Evolutionary conservation across 768 basidiomycete genomes (phyloP).

Genomic region (Asterophora lycoperdoides): DNA sequence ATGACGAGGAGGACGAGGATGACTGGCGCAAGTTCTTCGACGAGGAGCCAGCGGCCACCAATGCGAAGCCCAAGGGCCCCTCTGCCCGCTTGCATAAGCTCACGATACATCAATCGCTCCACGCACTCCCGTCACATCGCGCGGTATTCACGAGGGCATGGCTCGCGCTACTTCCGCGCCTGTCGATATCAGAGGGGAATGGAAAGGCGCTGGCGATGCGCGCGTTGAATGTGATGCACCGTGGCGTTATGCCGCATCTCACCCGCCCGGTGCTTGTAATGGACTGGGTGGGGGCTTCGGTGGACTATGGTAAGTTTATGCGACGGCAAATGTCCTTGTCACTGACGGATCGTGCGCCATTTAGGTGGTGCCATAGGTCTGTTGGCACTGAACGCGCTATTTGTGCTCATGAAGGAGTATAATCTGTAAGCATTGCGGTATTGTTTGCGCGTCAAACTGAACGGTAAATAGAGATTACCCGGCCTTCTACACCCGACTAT

Average conservation of each 20-base stretch:
- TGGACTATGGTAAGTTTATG: constrained; percentile 63
- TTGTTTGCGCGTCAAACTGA: background rate
- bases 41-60: constrained; percentile 40
- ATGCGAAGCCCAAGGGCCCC: constrained; percentile 31
- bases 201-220: constrained; percentile 45
- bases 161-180: constrained; percentile 63
- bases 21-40: constrained; percentile 89
- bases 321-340: background rate
- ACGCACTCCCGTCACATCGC: constrained; percentile 71
- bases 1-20: constrained; percentile 37
- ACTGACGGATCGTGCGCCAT: background rate
- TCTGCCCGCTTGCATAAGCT: constrained; percentile 55
- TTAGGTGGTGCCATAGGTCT: constrained; percentile 81
- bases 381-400: constrained; percentile 87
- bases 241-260: constrained; percentile 77
- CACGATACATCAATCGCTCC: constrained; percentile 73
- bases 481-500: constrained; percentile 88
- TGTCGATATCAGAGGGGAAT: constrained; percentile 40
- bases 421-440: constrained; percentile 66
- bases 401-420: constrained; percentile 86
- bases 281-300: constrained; percentile 87
- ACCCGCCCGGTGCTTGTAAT: constrained; percentile 76
- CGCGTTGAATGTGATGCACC: constrained; percentile 75
- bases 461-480: constrained; percentile 79
- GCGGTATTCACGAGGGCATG: constrained; percentile 81